Evolutionary conservation across 768 basidiomycete genomes (phyloP), one percentile per base, ranked within the genome.

Genomic region (Mycena belliarum): DNA sequence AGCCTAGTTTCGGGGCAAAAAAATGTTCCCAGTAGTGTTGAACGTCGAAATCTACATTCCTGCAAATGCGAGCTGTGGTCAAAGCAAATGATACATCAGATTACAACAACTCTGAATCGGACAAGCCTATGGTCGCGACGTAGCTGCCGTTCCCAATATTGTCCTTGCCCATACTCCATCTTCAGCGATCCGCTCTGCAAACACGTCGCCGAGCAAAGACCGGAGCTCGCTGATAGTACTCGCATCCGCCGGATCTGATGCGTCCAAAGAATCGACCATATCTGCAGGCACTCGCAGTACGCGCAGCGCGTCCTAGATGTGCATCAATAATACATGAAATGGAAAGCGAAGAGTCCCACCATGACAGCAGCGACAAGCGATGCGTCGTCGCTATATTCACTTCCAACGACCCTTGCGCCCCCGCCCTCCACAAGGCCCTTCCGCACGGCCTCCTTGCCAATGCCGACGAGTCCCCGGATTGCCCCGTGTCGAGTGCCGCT

Each of bases 401-500:
- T 83, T 4, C 87, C 89, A 4, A 93, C 82, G 6, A 89, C 82
- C 51, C 82, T 84, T 7, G 88, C 88, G 16, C 91, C 92, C 3
- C 89, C 88, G 20, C 89, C 87, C 60, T 91, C 89, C 2, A 94
- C 80, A 12, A 94, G 74, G 0, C 92, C 92, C 69, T 93, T 90
- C 37, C 89, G 75, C 9, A 93, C 84, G 11, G 92, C 92, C 60
- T 93, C 91, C 65, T 91, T 87, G 0, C 93, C 93, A 3, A 95
- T 86, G 16, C 88, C 89, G 23, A 91, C 80, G 28, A 97, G 79
- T 18, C 93, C 93, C 2, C 94, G 85, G 33, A 98, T 85, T 0
- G 95, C 92, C 41, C 96, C 94, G 72, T 95, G 91, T 52, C 94
- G 81, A 8, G 92, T 91, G 7, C 93, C 93, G 20, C 84, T 79